A percentile compares a stretch with the other conserved stretches of the same genome.
Evolutionary conservation across 1,284 basidiomycete species (phyloP).

Genomic region (Moesziomyces sp.): DNA sequence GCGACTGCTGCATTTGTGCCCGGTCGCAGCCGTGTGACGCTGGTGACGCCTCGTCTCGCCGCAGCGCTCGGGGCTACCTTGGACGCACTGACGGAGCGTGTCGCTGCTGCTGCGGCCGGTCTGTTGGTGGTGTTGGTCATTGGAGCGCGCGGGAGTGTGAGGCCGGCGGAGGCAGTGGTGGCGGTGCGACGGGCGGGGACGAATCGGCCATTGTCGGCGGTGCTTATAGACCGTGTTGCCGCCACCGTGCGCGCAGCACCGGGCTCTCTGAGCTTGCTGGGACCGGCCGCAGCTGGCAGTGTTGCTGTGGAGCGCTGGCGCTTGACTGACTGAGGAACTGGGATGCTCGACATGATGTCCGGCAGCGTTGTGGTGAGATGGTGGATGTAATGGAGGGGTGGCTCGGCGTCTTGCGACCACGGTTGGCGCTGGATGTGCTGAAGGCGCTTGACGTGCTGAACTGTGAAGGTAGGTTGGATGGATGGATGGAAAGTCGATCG

Average conservation of each 20-base stretch:
- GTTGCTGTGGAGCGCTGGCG: constrained; percentile 35
- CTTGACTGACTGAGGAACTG: constrained; percentile 48
- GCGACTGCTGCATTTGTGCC: constrained; percentile 35
- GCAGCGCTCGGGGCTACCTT: constrained; percentile 16
- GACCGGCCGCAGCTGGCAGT: constrained; percentile 31
- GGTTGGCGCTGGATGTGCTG: too few species aligned
- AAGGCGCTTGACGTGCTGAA: too few species aligned
- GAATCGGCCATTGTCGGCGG: constrained; percentile 28
- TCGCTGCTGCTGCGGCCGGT: constrained; percentile 20
- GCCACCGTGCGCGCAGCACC: constrained; percentile 19
- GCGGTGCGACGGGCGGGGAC: constrained; percentile 38
- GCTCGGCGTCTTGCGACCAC: too few species aligned
- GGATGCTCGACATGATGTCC: constrained; percentile 40
- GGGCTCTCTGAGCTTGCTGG: constrained; percentile 38
- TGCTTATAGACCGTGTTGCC: constrained; percentile 22
- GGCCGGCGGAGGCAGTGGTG: constrained; percentile 22
- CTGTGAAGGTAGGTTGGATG: too few species aligned
- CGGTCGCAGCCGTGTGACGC: constrained; percentile 37
- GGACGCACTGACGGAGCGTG: constrained; percentile 25
- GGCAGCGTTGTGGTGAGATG: too few species aligned
- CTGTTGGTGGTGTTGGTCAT: constrained; percentile 52
- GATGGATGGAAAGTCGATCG: background rate
- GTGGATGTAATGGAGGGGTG: background rate
- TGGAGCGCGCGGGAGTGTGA: constrained; percentile 42
- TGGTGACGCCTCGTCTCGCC: constrained; percentile 38